Conservation (phyloP, 169 alveolate species). For the Plasmodium vivax region DNA sequence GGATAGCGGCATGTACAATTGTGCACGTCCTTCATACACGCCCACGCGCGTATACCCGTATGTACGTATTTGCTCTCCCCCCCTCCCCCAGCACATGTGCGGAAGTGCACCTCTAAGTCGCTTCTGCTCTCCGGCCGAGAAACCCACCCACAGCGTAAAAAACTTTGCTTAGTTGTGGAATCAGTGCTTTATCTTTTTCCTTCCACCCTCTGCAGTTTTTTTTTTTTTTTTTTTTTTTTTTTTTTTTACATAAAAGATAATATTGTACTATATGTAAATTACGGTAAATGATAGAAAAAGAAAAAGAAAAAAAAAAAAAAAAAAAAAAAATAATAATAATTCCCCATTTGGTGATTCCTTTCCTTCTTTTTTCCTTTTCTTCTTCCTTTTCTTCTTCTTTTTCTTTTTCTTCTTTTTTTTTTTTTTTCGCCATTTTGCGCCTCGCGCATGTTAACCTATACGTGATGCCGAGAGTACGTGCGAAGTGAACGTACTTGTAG, state of each 20-base stretch:
- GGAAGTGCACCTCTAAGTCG: not conserved
- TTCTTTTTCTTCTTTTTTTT: constrained; percentile 1
- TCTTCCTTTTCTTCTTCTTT: not conserved
- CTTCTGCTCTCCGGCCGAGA: not conserved
- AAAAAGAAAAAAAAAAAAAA: no score
- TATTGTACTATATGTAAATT: not conserved
- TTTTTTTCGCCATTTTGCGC: not conserved
- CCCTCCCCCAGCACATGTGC: not conserved
- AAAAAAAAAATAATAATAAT: no score
- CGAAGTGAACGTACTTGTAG: not conserved
- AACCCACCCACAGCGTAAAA: not conserved
- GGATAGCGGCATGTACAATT: not conserved
- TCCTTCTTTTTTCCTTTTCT: not conserved
- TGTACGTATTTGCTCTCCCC: not conserved
- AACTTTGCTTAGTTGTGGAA: not conserved
- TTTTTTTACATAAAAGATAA: no score
- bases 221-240: no score
- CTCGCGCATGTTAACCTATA: not conserved
- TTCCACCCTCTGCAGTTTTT: not conserved
- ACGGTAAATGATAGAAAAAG: not conserved
- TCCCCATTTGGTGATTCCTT: not conserved
- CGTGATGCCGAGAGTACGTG: not conserved
- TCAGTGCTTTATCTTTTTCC: not conserved
- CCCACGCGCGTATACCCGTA: not conserved
- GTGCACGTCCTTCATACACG: not conserved